phyloP scores from a whole-genome alignment of 306 rosid species.

The Lagenaria siceraria region DNA sequence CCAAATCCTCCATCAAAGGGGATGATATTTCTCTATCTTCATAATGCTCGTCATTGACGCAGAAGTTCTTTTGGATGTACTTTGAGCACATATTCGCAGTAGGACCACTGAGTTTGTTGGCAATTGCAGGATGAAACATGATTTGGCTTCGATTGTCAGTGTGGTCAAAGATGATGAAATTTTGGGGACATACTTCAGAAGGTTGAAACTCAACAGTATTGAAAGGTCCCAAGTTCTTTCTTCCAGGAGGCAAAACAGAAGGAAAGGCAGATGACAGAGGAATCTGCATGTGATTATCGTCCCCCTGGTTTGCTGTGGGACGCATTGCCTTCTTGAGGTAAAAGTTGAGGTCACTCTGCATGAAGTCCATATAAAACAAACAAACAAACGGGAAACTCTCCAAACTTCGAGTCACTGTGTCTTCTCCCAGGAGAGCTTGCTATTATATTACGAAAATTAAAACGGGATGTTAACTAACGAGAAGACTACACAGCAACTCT shows the following conservation, averaged over 20 bases:
- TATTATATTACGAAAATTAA: slow-evolving; percentile 1
- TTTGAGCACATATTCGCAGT: slow-evolving; percentile 35
- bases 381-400: slow-evolving; percentile 19
- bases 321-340: slow-evolving; percentile 33
- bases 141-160: slow-evolving; percentile 69
- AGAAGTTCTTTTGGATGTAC: slow-evolving; percentile 31
- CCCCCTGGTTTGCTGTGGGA: slow-evolving; percentile 41
- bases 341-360: slow-evolving; percentile 60
- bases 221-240: slow-evolving; percentile 40
- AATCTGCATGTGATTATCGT: slow-evolving; percentile 33
- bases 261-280: slow-evolving; percentile 46
- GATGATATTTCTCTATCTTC: slow-evolving; percentile 43
- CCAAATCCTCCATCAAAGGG: slow-evolving; percentile 56
- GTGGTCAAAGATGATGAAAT: slow-evolving; percentile 76
- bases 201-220: slow-evolving; percentile 68
- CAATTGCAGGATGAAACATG: slow-evolving; percentile 70
- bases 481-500: slow-evolving; percentile 29
- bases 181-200: slow-evolving; percentile 76
- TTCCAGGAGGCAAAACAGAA: slow-evolving; percentile 43
- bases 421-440: slow-evolving; percentile 10
- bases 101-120: slow-evolving; percentile 46
- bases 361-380: slow-evolving; percentile 25
- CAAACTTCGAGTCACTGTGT: slow-evolving; percentile 27
- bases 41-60: slow-evolving; percentile 17
- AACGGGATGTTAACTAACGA: slow-evolving; percentile 25